A percentile compares a stretch with the other conserved stretches of the same genome.
Evolutionary conservation across 768 basidiomycete genomes (phyloP).

Genomic region (Ramaria rubella): DNA sequence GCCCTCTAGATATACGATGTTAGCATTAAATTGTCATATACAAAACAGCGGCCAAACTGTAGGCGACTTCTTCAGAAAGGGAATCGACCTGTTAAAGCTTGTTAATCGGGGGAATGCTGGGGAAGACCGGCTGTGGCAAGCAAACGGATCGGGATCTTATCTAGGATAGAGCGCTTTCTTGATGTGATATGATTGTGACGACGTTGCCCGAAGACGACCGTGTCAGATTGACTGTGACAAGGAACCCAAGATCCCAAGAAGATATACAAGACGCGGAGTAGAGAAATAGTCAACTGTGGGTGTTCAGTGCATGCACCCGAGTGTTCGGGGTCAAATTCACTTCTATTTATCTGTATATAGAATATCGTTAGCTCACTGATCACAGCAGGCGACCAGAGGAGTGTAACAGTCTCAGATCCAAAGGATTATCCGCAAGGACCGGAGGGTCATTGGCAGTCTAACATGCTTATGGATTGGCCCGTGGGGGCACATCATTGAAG

Average conservation of each 20-base stretch:
- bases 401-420: neutral
- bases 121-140: no score
- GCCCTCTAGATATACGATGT: no score
- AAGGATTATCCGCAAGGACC: constrained; percentile 4
- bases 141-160: no score
- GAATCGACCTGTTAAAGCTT: neutral
- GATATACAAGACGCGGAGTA: no score
- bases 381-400: neutral
- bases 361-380: neutral
- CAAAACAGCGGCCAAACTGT: no score
- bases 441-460: constrained; percentile 2
- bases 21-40: no score
- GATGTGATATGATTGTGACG: neutral
- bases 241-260: no score
- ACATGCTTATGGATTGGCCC: neutral
- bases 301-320: no score
- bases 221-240: no score
- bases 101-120: no score
- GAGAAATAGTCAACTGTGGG: no score
- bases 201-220: no score
- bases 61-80: neutral
- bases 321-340: neutral
- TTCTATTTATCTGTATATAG: neutral
- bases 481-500: neutral
- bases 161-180: neutral